Conservation (phyloP, 192 early-diverging fungal species). For the Rhizophagus prolifer region DNA sequence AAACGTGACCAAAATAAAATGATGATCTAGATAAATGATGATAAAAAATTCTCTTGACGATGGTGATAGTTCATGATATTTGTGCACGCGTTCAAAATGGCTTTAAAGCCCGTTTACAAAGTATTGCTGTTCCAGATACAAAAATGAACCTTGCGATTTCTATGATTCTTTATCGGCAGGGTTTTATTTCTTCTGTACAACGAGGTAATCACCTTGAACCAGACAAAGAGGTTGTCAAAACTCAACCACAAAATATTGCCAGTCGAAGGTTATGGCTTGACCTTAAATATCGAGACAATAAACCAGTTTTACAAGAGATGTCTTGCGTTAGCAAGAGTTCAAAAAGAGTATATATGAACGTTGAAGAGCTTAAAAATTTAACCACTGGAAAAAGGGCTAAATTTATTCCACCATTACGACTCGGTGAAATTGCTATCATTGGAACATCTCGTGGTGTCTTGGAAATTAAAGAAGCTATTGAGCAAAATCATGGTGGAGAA, state of each 20-base stretch:
- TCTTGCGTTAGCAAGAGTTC: conserved; percentile 82
- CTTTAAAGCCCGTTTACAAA: conserved; percentile 75
- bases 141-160: conserved; percentile 84
- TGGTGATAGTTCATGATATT: conserved; percentile 57
- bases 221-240: conserved; percentile 66
- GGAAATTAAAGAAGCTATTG: conserved; percentile 87
- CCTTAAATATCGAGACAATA: conserved; percentile 87
- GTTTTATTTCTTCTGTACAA: conserved; percentile 78
- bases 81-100: conserved; percentile 90
- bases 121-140: conserved; percentile 85
- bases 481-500: conserved; percentile 83
- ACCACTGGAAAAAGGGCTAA: conserved; percentile 70
- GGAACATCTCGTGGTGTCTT: conserved; percentile 84
- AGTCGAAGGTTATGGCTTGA: conserved; percentile 88
- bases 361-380: conserved; percentile 77
- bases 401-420: conserved; percentile 78
- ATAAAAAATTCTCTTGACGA: background rate
- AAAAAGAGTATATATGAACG: conserved; percentile 74
- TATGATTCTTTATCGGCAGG: conserved; percentile 88
- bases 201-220: conserved; percentile 80
- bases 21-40: background rate
- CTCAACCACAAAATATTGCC: conserved; percentile 81
- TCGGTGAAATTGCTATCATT: conserved; percentile 91
- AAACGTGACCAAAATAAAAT: background rate
- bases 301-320: conserved; percentile 80